A percentile compares a stretch with the other conserved stretches of the same genome.
phyloP scores from a whole-genome alignment of 768 basidiomycete species.

The Amanita rubescens region DNA sequence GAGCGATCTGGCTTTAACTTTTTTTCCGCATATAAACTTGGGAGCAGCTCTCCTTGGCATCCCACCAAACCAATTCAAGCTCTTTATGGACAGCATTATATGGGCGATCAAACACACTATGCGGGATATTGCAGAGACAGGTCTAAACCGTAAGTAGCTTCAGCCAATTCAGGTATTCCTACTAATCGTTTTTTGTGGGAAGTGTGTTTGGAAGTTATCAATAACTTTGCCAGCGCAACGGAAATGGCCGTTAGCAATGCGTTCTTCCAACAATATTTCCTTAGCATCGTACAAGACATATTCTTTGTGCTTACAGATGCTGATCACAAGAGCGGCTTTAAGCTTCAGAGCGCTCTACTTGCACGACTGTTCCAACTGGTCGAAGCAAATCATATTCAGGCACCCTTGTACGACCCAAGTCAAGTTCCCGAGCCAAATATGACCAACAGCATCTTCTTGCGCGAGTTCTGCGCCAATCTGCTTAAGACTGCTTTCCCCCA shows the following conservation, averaged over 20 bases:
- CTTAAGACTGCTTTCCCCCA: slow-evolving; percentile 89
- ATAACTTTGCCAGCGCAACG: slow-evolving; percentile 80
- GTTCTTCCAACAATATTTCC: slow-evolving; percentile 96
- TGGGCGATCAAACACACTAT: slow-evolving; percentile 99
- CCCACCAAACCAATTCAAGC: slow-evolving; percentile 90
- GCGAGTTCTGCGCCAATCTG: slow-evolving; percentile 81
- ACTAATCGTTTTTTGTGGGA: neutral
- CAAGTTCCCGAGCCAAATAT: slow-evolving; percentile 62
- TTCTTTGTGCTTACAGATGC: slow-evolving; percentile 97
- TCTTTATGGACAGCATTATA: slow-evolving; percentile 96
- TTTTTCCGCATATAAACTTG: slow-evolving; percentile 1
- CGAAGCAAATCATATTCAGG: slow-evolving; percentile 69
- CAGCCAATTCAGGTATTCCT: neutral
- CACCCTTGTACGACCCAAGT: slow-evolving; percentile 79
- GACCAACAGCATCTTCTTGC: slow-evolving; percentile 73
- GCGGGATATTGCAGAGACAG: slow-evolving; percentile 95
- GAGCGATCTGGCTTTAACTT: slow-evolving; percentile 14
- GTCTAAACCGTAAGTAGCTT: slow-evolving; percentile 51
- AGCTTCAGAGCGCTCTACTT: slow-evolving; percentile 87
- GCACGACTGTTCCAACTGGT: slow-evolving; percentile 92
- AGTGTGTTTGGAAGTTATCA: slow-evolving; percentile 92
- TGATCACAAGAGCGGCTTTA: slow-evolving; percentile 99
- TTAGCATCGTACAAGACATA: slow-evolving; percentile 89
- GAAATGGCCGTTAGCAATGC: slow-evolving; percentile 75
- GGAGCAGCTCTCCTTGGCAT: slow-evolving; percentile 69